These are phyloP conservation scores for Citeromyces siamensis DNA, from an alignment of 1,139 yeast genomes.

Conservation along the genomic window DNA sequence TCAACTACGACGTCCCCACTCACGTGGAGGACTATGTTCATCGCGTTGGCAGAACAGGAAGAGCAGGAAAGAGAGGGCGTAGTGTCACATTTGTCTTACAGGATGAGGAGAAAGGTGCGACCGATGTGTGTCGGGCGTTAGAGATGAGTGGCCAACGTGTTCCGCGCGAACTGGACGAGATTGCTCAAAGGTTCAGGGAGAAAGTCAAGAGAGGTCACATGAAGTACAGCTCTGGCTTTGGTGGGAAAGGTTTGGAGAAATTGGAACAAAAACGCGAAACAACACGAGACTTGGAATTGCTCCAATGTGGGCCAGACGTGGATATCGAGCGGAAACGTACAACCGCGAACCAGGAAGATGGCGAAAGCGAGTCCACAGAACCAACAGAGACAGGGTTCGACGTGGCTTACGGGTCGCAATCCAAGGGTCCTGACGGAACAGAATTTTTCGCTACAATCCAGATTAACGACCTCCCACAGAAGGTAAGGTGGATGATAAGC, in stretches of 20 bases:
- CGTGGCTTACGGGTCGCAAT: conserved; percentile 48
- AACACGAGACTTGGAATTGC: conserved; percentile 34
- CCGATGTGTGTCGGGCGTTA: conserved; percentile 65
- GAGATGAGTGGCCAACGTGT: conserved; percentile 39
- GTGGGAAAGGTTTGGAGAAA: conserved; percentile 86
- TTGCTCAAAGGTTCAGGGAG: conserved; percentile 44
- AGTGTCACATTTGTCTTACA: conserved; percentile 66
- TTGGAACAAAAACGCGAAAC: conserved; percentile 59
- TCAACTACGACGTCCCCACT: conserved; percentile 82
- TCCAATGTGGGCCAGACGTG: conserved; percentile 21
- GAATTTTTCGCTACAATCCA: conserved; percentile 61
- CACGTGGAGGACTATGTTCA: conserved; percentile 96
- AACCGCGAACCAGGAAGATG: conserved; percentile 15
- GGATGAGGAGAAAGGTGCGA: conserved; percentile 55
- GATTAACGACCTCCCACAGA: conserved; percentile 79
- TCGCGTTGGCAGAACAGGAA: conserved; percentile 92
- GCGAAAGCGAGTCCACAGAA: conserved; percentile 7
- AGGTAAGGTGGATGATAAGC: conserved; percentile 75
- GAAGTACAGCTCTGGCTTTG: conserved; percentile 67
- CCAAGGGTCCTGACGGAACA: conserved; percentile 51
- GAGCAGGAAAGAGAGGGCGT: conserved; percentile 74
- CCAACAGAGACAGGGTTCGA: conserved; percentile 24
- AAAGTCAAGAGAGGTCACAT: conserved; percentile 64
- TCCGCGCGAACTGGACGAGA: conserved; percentile 34
- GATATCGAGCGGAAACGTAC: conserved; percentile 18